Conservation (phyloP, 2,329 filamentous ascomycete genomes). For the Aspergillus sp. region DNA sequence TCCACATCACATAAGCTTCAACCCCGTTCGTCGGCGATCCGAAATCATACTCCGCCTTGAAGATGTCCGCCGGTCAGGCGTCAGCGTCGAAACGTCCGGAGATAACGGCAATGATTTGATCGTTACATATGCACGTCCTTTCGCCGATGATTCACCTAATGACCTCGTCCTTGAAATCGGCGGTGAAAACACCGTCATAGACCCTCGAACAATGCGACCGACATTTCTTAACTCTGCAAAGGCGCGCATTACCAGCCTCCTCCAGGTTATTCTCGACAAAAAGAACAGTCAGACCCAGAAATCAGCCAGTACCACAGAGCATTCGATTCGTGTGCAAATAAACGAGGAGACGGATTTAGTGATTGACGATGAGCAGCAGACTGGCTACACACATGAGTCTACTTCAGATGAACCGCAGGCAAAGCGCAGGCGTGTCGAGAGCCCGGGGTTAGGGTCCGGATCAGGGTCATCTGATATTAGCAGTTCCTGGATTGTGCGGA, state of each 20-base stretch:
- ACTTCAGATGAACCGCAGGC: constrained; percentile 11
- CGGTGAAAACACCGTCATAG: constrained; percentile 65
- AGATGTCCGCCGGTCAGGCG: constrained; percentile 85
- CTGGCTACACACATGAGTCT: neutral
- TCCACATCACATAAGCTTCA: constrained; percentile 74
- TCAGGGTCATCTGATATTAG: constrained; percentile 15
- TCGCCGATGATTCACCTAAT: constrained; percentile 73
- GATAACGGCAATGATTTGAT: constrained; percentile 45
- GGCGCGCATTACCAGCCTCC: constrained; percentile 70
- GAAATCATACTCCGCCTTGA: constrained; percentile 83
- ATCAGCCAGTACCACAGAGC: constrained; percentile 65
- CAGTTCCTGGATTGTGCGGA: constrained; percentile 65
- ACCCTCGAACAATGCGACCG: constrained; percentile 60
- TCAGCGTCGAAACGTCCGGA: constrained; percentile 61
- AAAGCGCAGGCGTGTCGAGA: constrained; percentile 24
- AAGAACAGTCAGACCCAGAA: constrained; percentile 51
- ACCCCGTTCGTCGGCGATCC: constrained; percentile 66
- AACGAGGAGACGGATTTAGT: constrained; percentile 54
- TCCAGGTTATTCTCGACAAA: constrained; percentile 82
- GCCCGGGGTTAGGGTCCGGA: constrained; percentile 3
- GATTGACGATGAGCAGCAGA: constrained; percentile 44
- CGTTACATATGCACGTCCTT: constrained; percentile 77
- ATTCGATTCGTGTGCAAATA: constrained; percentile 63
- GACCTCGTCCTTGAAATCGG: constrained; percentile 83
- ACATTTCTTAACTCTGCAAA: constrained; percentile 76